Evolutionary conservation across 2,329 filamentous ascomycete genomes (phyloP), one percentile per base, ranked within the genome.

Genomic region (Sporothrix brasiliensis): DNA sequence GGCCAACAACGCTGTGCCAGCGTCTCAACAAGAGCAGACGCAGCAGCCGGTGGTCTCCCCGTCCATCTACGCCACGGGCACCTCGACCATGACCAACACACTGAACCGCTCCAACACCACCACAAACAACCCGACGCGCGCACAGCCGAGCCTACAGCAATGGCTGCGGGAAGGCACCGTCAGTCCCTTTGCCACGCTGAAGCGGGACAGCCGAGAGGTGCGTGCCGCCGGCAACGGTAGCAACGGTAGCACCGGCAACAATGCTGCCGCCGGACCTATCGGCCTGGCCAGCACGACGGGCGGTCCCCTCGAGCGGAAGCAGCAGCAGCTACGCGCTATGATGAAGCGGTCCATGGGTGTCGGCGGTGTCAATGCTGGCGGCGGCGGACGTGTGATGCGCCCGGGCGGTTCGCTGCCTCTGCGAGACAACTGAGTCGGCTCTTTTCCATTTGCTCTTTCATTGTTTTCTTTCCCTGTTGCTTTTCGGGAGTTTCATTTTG

Each of bases 121-220:
- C 21, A 41, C 24, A 13, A 71, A 72, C 50, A 70, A 69, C 68
- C 72, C 69, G 52, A 72, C 68, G 21, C 67, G 68, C 27, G 72
- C 68, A 30, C 70, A 71, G 44, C 74, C 77, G 6, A 79, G 74
- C 19, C 72, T 80, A 63, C 76, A 79, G 66, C 74, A 73, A 44
- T 80, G 79, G 79, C 72, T 81, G 56, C 68, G 75, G 58, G 75
- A 77, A 2, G 77, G 77, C 60, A 77, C 76, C 11, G 78, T 80
- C 7, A 80, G 78, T 66, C 79, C 79, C 3, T 80, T 80, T 72
- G 77, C 75, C 39, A 76, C 77, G 50, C 72, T 79, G 53, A 74
- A 72, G 49, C 73, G 73, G 49, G 72, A 68, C 41, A 63, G 50
- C 49, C 56, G 49, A 4, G 52, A 52, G 30, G 54, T 30, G 30